Percentiles rank a stretch among this genome's conserved stretches.
phyloP scores from a whole-genome alignment of 208 protist species.

The Trypanosoma caninum region DNA sequence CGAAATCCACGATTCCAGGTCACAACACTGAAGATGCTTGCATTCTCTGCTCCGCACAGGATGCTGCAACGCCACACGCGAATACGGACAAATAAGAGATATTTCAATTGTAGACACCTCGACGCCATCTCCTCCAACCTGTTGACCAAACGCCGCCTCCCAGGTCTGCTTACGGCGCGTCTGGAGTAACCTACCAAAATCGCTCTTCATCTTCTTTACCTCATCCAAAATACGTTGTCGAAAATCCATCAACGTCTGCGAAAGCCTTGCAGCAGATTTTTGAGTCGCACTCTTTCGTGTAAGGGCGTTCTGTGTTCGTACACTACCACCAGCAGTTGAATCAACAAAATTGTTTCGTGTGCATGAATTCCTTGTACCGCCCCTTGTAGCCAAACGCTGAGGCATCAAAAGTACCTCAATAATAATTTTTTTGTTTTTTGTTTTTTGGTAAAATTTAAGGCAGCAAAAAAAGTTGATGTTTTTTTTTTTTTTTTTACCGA shows the following conservation, averaged over 20 bases:
- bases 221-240: conserved; percentile 50
- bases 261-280: not conserved
- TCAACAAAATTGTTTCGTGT: not conserved
- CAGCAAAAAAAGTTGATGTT: too few species aligned
- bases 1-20: conserved; percentile 85
- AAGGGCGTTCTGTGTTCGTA: not conserved
- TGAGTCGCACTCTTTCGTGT: not conserved
- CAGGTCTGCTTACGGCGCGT: conserved; percentile 59
- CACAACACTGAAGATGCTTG: conserved; percentile 88
- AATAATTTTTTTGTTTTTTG: not conserved
- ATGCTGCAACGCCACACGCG: conserved; percentile 49
- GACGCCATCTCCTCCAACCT: conserved; percentile 27
- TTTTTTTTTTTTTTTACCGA: too few species aligned
- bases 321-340: not conserved
- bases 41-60: conserved; percentile 79
- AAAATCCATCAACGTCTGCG: conserved; percentile 28
- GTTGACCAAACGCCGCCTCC: conserved; percentile 59
- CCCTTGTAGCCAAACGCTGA: too few species aligned
- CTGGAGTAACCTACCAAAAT: conserved; percentile 25
- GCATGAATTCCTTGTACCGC: too few species aligned
- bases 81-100: conserved; percentile 83
- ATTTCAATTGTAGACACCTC: conserved; percentile 85
- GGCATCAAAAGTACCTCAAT: too few species aligned
- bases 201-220: conserved; percentile 19
- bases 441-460: too few species aligned